Evolutionary conservation across 495 filamentous ascomycete species (phyloP).

Genomic region (Penicillium antarcticum): DNA sequence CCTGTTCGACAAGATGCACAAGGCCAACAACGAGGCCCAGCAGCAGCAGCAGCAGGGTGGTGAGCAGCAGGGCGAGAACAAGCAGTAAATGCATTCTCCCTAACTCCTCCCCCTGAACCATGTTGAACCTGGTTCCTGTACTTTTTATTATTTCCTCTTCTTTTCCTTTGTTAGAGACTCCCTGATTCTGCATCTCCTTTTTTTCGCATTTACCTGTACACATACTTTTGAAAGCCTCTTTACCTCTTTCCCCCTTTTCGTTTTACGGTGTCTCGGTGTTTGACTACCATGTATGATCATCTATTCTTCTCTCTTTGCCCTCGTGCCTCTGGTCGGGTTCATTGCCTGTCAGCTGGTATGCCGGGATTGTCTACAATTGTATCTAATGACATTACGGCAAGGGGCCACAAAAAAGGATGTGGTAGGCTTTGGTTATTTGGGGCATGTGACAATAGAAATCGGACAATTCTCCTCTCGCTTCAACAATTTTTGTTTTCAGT

Average conservation of each 20-base stretch:
- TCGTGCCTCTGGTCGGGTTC: conserved; percentile 24
- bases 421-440: conserved; percentile 38
- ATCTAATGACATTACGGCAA: conserved; percentile 49
- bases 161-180: conserved; percentile 25
- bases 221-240: conserved; percentile 32
- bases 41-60: conserved; percentile 45
- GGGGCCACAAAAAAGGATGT: conserved; percentile 39
- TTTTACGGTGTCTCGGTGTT: conserved; percentile 43
- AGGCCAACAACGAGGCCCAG: conserved; percentile 76
- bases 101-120: background rate
- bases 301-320: conserved; percentile 32
- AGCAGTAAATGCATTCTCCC: conserved; percentile 53
- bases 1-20: conserved; percentile 99
- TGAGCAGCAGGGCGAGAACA: conserved; percentile 77
- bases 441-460: conserved; percentile 47
- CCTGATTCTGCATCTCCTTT: conserved; percentile 23
- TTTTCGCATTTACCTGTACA: conserved; percentile 41
- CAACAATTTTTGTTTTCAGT: background rate
- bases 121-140: conserved; percentile 19
- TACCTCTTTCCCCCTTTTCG: conserved; percentile 14
- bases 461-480: conserved; percentile 49
- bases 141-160: conserved; percentile 23
- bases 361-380: conserved; percentile 40
- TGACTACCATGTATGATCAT: conserved; percentile 28
- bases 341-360: conserved; percentile 15